Evolutionary conservation across 2,329 filamentous ascomycete genomes (phyloP).

Genomic region (Alternaria consortialis): DNA sequence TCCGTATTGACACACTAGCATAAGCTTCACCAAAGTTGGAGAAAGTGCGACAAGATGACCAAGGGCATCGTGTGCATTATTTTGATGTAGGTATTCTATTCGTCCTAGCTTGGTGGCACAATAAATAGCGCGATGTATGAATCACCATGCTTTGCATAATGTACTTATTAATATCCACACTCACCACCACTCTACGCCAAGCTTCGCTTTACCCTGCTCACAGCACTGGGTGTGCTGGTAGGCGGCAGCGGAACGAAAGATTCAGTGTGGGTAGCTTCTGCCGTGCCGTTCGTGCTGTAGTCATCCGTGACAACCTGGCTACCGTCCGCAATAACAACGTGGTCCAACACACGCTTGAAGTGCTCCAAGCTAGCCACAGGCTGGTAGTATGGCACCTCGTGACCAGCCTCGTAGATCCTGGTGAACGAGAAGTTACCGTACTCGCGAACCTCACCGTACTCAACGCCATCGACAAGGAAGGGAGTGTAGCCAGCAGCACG

Average conservation of each 20-base stretch:
- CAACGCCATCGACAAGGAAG: slow-evolving; percentile 67
- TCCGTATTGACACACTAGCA: no score
- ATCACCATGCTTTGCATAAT: not conserved
- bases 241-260: slow-evolving; percentile 39
- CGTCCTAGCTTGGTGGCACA: not conserved
- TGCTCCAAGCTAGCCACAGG: slow-evolving; percentile 42
- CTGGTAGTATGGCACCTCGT: slow-evolving; percentile 59
- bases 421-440: slow-evolving; percentile 71
- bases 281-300: slow-evolving; percentile 44
- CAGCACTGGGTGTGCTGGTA: slow-evolving; percentile 22
- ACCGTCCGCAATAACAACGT: slow-evolving; percentile 43
- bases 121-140: not conserved
- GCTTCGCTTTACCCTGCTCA: slow-evolving; percentile 2
- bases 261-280: slow-evolving; percentile 44
- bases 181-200: not conserved
- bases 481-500: slow-evolving; percentile 75
- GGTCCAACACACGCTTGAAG: slow-evolving; percentile 40
- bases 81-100: not conserved
- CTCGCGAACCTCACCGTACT: slow-evolving; percentile 74
- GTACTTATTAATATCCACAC: not conserved
- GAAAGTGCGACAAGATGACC: no score
- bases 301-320: slow-evolving; percentile 35
- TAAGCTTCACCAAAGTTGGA: no score
- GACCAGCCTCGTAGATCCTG: slow-evolving; percentile 62
- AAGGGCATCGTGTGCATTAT: no score